Base-by-base conservation (phyloP, 148 eudicot species). In the Amaranthus hypochondriacus region DNA sequence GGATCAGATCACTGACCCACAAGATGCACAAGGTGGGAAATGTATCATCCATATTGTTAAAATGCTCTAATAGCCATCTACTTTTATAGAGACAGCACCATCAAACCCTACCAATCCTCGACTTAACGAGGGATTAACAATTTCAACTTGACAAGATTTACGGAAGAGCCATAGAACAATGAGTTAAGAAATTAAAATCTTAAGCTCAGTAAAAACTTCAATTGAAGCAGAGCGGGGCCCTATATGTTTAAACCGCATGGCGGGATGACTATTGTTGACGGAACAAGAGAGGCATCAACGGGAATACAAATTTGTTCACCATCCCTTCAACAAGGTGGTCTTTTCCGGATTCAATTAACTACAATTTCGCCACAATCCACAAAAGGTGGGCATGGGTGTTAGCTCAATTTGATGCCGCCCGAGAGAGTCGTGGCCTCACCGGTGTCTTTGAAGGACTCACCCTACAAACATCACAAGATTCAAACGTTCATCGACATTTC, bases 391-490 rank as follows among this genome's bases (percentile, higher is more conserved):
- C 59, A 14, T 10, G 18, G 42, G 3, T 54, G 49, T 18, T 50
- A 61, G 72, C 79, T 80, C 76, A 76, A 74, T 68, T 76, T 53
- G 69, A 57, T 51, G 81, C 76, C 48, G 83, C 86, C 73, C 87
- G 89, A 67, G 84, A 72, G 73, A 78, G 78, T 44, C 93, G 85
- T 0, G 96, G 90, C 92, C 98, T 89, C 84, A 93, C 98, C 49
- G 98, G 98, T 47, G 98, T 93, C 96, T 93, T 93, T 4, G 98
- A 93, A 77, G 98, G 98, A 82, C 98, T 93, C 75, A 93, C 98
- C 96, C 98, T 93, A 61, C 64, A 69, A 68, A 78, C 62, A 18
- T 7, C 49, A 59, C 48, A 56, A 56, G 39, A 60, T 59, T 57
- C 43, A 49, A 47, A 8, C 44, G 48, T 28, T 28, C 39, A 28